Evolutionary conservation across 139 green algal genomes (phyloP), one percentile per base, ranked within the genome.

Genomic region (Chlamydomonas asymmetrica): DNA sequence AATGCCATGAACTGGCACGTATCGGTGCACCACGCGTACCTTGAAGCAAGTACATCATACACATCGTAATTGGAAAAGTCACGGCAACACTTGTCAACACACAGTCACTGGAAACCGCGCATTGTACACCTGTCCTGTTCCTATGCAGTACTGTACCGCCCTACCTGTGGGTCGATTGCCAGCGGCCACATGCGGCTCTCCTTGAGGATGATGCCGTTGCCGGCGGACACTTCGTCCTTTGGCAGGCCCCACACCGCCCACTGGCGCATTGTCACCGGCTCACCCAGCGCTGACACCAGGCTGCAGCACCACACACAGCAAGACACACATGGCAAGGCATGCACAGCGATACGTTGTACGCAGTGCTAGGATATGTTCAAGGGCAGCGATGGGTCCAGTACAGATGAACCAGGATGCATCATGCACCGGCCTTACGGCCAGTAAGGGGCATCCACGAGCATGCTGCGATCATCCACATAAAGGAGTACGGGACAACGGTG

Each of bases 161-260:
- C 0, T 35, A 85, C 84, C 85, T 96, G 90, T 0, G 92, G 92
- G 66, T 97, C 92, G 63, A 97, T 94, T 74, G 90, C 88, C 27
- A 97, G 79, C 7, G 92, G 92, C 92, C 92, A 97, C 2, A 89
- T 71, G 8, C 84, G 75, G 16, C 69, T 75, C 32, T 85, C 62
- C 29, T 5, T 41, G 25, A 85, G 56, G 45, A 85, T 73, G 66
- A 97, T 93, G 29, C 78, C 92, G 56, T 97, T 97, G 56, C 93
- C 90, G 31, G 88, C 90, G 49, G 81, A 91, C 43, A 95, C 88
- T 41, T 85, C 78, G 75, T 97, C 92, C 37, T 92, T 91, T 3
- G 91, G 92, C 62, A 97, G 74, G 35, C 92, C 92, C 75, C 86
- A 85, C 41, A 94, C 93, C 52, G 80, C 89, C 92, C 92, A 97